phyloP scores from a whole-genome alignment of 2,329 filamentous ascomycete genomes.

The Fusarium sp. region DNA sequence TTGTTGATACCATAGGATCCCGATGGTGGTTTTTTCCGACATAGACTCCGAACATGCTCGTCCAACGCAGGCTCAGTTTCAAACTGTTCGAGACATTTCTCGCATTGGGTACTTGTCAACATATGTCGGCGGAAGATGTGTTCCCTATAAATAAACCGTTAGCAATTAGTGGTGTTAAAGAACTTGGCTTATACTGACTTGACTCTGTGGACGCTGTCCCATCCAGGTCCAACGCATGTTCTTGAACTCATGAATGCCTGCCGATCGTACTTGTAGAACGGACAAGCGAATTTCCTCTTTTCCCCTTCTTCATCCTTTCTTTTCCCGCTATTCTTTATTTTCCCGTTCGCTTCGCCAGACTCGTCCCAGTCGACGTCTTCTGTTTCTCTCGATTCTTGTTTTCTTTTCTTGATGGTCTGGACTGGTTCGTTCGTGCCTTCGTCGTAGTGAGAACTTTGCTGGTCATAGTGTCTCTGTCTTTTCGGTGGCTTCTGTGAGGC shows the following conservation, averaged over 20 bases:
- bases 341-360: neutral
- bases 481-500: neutral
- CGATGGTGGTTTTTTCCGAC: neutral
- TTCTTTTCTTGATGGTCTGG: neutral
- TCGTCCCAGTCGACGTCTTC: neutral
- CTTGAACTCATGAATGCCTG: neutral
- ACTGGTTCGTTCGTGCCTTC: neutral
- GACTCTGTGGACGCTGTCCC: neutral
- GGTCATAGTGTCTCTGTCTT: neutral
- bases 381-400: neutral
- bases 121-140: neutral
- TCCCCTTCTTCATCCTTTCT: neutral
- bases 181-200: neutral
- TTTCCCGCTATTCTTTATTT: too few species aligned
- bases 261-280: neutral
- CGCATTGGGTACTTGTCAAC: neutral
- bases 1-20: neutral
- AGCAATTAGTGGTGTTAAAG: fast-evolving
- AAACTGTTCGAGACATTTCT: neutral
- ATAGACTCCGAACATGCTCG: neutral
- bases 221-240: neutral
- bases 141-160: neutral
- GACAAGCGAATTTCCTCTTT: neutral
- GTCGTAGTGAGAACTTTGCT: neutral
- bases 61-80: neutral